Percentiles rank a stretch among this genome's conserved stretches.
These are phyloP conservation scores for Russula abietina DNA, from an alignment of 768 basidiomycete genomes.

Conservation along the genomic window DNA sequence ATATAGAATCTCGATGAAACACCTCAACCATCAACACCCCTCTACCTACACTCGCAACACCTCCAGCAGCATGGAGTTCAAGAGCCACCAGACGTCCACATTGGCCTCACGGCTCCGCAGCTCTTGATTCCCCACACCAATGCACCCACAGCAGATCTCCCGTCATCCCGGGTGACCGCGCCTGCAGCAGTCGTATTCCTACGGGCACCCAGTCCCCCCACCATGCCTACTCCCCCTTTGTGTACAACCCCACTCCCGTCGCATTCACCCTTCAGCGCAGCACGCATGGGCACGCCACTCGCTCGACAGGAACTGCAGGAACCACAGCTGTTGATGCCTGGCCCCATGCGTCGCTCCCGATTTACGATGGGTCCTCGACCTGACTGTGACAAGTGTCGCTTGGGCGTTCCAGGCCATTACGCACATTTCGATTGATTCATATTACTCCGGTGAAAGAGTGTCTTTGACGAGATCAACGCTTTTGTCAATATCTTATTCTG, in stretches of 20 bases:
- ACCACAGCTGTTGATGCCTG: not conserved
- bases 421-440: conserved; percentile 51
- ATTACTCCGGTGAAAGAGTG: not conserved
- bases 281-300: conserved; percentile 24
- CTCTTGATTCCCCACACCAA: not conserved
- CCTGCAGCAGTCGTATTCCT: not conserved
- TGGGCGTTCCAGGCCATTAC: conserved; percentile 65
- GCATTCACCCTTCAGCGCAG: conserved; percentile 12
- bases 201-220: conserved; percentile 4
- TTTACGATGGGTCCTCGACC: conserved; percentile 68
- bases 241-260: conserved; percentile 1
- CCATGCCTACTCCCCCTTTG: conserved; percentile 9
- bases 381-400: conserved; percentile 61
- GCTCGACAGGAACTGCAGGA: conserved; percentile 21
- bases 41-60: conserved; percentile 13
- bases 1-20: conserved; percentile 18
- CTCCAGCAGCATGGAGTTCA: conserved; percentile 8
- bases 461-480: not conserved
- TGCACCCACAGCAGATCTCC: not conserved
- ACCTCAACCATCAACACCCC: conserved; percentile 9
- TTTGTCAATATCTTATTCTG: not conserved
- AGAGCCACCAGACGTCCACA: conserved; percentile 21
- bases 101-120: conserved; percentile 30
- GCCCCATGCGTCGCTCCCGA: conserved; percentile 38
- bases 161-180: not conserved